Conservation (phyloP, 192 early-diverging fungal genomes). For the Mycoemilia scoparia region DNA sequence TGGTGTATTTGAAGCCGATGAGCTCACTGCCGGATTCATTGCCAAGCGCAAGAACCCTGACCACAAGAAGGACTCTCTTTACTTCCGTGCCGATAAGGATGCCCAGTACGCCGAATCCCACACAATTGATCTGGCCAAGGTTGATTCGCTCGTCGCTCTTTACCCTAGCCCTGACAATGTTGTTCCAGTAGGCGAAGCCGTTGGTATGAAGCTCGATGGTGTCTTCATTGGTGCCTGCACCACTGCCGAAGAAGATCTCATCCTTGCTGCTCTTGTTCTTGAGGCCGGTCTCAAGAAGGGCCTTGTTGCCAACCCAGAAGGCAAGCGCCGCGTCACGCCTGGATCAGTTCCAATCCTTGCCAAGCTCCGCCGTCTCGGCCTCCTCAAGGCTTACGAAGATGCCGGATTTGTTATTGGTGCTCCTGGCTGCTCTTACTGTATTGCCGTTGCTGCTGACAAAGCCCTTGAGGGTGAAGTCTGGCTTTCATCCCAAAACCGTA, state of each 20-base stretch:
- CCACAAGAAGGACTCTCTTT: conserved; percentile 46
- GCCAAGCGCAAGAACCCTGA: conserved; percentile 51
- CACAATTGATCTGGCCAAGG: conserved; percentile 47
- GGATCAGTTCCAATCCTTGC: conserved; percentile 61
- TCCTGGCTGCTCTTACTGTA: conserved; percentile 66
- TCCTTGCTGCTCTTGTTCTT: conserved; percentile 53
- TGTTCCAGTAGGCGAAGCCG: conserved; percentile 34
- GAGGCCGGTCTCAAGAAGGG: conserved; percentile 57
- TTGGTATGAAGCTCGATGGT: conserved; percentile 53
- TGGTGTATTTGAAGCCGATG: conserved; percentile 60
- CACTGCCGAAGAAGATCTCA: conserved; percentile 67
- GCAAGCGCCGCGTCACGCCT: conserved; percentile 57
- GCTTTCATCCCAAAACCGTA: conserved; percentile 70
- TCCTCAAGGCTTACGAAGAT: conserved; percentile 53
- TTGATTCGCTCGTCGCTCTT: conserved; percentile 48
- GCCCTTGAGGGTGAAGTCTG: conserved; percentile 64
- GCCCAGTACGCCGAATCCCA: conserved; percentile 66
- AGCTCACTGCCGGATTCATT: conserved; percentile 53
- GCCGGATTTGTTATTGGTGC: conserved; percentile 57
- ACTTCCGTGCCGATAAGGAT: conserved; percentile 54
- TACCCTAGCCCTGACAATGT: conserved; percentile 65
- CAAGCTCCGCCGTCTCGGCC: conserved; percentile 54
- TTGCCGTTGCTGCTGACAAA: conserved; percentile 58
- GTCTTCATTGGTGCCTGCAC: conserved; percentile 70
- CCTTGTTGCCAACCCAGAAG: conserved; percentile 33